Evolutionary conservation across 768 basidiomycete species (phyloP), one percentile per base, ranked within the genome.

Genomic region (Boletellus sp.): DNA sequence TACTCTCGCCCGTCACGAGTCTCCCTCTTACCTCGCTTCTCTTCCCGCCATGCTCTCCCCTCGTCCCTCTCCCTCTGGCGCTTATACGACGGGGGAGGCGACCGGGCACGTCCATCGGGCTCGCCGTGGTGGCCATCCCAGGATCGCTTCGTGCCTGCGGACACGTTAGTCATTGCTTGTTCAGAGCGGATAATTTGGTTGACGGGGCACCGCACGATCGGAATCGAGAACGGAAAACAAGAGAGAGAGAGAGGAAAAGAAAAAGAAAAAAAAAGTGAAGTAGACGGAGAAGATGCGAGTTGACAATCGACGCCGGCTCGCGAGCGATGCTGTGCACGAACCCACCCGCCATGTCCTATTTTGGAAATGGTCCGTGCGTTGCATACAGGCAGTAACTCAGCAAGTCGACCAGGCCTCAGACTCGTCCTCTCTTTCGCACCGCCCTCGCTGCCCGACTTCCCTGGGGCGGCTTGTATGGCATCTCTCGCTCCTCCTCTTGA

Each of bases 191-290:
- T 51, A 60, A 77, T 71, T 78, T 77, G 78, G 76, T 76, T 84
- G 85, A 85, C 83, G 75, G 78, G 74, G 78, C 78, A 84, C 85
- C 85, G 84, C 85, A 87, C 84, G 85, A 86, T 85, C 69, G 72
- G 34, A 52, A 51, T 53, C 55, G 42, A 42, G 41, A 38, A 50
- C 48, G 40, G n/a, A 50, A 48, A 24, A 47, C 11, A 31, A 44
- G 31, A 37, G 15, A 34, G 23, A 40, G 31, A 33, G 32, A 41
- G 6, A 12, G 42, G 34, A 43, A 19, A 17, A 10, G 4, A 33
- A 38, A 50, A 40, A 15, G 8, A 17, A 20, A 32, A 36, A 23
- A 26, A 28, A 35, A n/a, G n/a, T n/a, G n/a, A n/a, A n/a, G n/a
- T n/a, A n/a, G n/a, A n/a, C n/a, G n/a, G n/a, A n/a, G n/a, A n/a